These are phyloP conservation scores for Beauveria varroae DNA, from an alignment of 2,329 filamentous ascomycete genomes.

Conservation along the genomic window DNA sequence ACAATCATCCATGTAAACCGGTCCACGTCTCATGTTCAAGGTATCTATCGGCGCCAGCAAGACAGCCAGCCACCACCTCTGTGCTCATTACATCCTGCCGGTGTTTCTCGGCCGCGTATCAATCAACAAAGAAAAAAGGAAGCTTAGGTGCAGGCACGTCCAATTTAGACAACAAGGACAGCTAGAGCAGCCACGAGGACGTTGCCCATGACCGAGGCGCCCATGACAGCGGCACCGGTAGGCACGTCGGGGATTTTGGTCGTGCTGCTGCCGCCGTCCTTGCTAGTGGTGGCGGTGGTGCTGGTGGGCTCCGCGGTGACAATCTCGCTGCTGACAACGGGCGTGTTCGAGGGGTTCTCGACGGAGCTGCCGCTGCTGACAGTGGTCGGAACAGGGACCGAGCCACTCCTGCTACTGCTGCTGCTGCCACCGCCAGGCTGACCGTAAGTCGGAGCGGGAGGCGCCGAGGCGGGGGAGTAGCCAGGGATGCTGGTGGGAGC, in stretches of 20 bases:
- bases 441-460: neutral
- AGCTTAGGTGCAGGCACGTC: neutral
- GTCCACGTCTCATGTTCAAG: neutral
- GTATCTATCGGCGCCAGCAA: neutral
- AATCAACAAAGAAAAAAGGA: neutral
- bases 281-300: constrained; percentile 14
- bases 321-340: constrained; percentile 10
- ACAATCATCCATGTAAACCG: neutral
- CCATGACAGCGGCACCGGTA: constrained; percentile 4
- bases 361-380: constrained; percentile 11
- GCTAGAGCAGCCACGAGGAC: constrained; percentile 5
- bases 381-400: constrained; percentile 11
- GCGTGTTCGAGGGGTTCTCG: constrained; percentile 11
- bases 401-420: neutral
- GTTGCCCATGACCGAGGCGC: constrained; percentile 3
- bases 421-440: neutral
- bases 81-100: neutral
- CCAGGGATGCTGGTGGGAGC: neutral
- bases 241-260: constrained; percentile 2
- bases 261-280: constrained; percentile 4
- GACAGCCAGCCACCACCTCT: neutral
- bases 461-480: neutral
- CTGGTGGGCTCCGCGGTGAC: constrained; percentile 13
- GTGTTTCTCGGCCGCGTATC: neutral
- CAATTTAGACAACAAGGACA: neutral